Conservation (phyloP, 768 basidiomycete genomes). For the Suillus decipiens region DNA sequence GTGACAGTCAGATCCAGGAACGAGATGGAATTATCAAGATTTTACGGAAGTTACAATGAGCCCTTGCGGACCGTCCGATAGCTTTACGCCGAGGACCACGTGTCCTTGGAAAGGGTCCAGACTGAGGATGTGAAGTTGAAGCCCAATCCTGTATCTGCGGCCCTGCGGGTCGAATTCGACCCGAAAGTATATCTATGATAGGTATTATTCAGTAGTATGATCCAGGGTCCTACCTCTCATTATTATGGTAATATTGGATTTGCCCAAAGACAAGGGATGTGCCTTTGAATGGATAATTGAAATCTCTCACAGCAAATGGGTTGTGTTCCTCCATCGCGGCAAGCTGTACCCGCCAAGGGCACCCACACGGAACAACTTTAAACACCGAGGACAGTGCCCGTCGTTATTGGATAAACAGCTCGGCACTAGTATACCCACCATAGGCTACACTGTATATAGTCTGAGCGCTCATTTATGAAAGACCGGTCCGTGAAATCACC, state of each 20-base stretch:
- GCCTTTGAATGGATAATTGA: not conserved
- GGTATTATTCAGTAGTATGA: not conserved
- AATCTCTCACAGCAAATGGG: conserved; percentile 2
- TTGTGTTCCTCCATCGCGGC: not conserved
- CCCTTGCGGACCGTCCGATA: not conserved
- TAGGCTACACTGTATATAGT: not conserved
- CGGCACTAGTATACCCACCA: not conserved
- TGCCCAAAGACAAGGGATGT: not conserved
- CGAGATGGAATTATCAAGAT: not conserved
- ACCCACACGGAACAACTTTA: not conserved
- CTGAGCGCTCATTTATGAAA: not conserved
- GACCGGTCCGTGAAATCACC: conserved; percentile 4
- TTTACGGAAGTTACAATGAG: not conserved
- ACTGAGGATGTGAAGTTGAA: not conserved
- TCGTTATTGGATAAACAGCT: not conserved
- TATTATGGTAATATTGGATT: conserved; percentile 4
- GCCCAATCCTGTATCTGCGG: not conserved
- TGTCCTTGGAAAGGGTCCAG: not conserved
- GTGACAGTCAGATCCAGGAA: conserved; percentile 1
- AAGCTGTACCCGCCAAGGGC: conserved; percentile 3
- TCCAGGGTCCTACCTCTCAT: not conserved
- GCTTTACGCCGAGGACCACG: conserved; percentile 2
- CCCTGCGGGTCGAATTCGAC: not conserved
- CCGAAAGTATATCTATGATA: conserved; percentile 1
- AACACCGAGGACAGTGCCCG: conserved; percentile 4